phyloP scores from a whole-genome alignment of 2,329 filamentous ascomycete species.

The Aspergillus sp. region DNA sequence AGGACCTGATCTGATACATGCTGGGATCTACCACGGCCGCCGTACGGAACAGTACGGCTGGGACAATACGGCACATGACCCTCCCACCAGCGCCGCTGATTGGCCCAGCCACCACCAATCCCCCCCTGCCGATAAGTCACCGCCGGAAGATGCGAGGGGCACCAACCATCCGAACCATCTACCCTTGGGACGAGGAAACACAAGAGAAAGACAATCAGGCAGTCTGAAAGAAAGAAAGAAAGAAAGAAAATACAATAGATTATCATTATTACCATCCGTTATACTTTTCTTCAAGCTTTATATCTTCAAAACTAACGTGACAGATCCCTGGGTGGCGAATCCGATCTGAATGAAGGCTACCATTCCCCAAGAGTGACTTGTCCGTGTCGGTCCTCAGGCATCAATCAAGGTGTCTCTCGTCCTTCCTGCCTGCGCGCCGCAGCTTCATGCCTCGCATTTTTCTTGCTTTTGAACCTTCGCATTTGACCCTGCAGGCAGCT shows the following conservation, averaged over 20 bases:
- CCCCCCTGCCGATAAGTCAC: too few relatives aligned
- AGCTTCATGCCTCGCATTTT: conserved; percentile 9
- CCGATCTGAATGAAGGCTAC: too few relatives aligned
- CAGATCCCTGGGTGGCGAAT: too few relatives aligned
- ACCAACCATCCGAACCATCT: background rate
- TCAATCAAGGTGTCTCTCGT: conserved; percentile 4
- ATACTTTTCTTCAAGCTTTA: background rate
- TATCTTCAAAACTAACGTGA: background rate
- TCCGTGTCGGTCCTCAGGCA: conserved; percentile 12
- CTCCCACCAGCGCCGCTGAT: conserved; percentile 10
- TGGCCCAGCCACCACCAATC: conserved; percentile 25
- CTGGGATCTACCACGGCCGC: conserved; percentile 1
- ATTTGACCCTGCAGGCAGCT: too few relatives aligned
- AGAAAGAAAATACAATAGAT: background rate
- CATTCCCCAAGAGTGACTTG: conserved; percentile 9
- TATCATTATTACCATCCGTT: too few relatives aligned
- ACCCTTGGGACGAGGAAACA: too few relatives aligned
- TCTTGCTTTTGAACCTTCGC: background rate
- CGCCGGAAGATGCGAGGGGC: conserved; percentile 1
- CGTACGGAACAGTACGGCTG: conserved; percentile 7
- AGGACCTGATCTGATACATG: conserved; percentile 1
- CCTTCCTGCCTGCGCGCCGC: conserved; percentile 2
- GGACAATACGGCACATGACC: conserved; percentile 7
- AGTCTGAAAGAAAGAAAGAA: too few relatives aligned
- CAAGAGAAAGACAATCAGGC: too few relatives aligned